Evolutionary conservation across 2,329 filamentous ascomycete genomes (phyloP).

Genomic region (Colletotrichum brevisporum): DNA sequence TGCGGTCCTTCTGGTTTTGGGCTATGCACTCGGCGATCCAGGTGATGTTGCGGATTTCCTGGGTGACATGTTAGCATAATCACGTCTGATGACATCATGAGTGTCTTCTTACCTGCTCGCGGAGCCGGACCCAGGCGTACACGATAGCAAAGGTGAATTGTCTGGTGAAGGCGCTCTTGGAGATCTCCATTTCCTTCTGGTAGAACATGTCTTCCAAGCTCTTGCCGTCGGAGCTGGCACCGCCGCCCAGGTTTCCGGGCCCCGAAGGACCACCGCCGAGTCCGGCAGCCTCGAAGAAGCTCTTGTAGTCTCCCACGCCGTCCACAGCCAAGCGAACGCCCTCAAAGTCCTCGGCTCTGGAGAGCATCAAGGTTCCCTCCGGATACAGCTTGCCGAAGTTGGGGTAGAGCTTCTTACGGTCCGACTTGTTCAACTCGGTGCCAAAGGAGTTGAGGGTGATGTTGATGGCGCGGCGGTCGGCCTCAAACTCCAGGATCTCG

Average conservation of each 20-base stretch:
- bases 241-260: constrained; percentile 87
- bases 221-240: constrained; percentile 83
- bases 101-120: constrained; percentile 85
- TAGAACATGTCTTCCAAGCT: constrained; percentile 99
- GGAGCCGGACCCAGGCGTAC: constrained; percentile 97
- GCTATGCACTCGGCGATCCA: constrained; percentile 99
- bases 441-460: constrained; percentile 99
- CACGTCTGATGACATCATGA: constrained; percentile 24
- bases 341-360: constrained; percentile 93
- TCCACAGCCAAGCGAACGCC: constrained; percentile 95
- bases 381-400: constrained; percentile 92
- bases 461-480: constrained; percentile 96
- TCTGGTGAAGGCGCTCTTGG: constrained; percentile 92
- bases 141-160: constrained; percentile 97
- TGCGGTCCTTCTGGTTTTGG: constrained; percentile 99
- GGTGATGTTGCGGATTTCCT: constrained; percentile 99
- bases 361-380: constrained; percentile 95
- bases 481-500: constrained; percentile 96
- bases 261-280: constrained; percentile 79
- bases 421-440: constrained; percentile 92
- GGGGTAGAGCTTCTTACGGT: constrained; percentile 96
- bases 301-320: constrained; percentile 92
- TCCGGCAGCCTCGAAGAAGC: constrained; percentile 93
- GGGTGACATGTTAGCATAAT: constrained; percentile 48
- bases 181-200: constrained; percentile 99